Evolutionary conservation across 495 filamentous ascomycete species (phyloP), one percentile per base, ranked within the genome.

Genomic region (Tetracladium marchalianum): DNA sequence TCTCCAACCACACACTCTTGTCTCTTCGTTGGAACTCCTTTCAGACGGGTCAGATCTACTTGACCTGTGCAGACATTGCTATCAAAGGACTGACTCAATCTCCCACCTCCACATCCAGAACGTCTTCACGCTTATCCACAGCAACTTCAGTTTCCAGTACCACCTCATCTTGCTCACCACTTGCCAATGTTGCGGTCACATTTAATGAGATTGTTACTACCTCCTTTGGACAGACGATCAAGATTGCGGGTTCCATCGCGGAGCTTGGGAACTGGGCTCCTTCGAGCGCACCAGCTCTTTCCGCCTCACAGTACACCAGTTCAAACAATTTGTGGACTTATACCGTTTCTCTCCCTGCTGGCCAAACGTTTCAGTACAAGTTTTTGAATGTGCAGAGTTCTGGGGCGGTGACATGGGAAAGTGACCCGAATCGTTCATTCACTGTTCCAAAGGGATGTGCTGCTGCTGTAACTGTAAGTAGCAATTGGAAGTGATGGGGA

Each of bases 351-450:
- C 35, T 60, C n/a, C 15, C 47, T 0, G 52, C 59, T 1, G 78
- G 79, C 0, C 61, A 63, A 37, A 52, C 43, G 5, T 65, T 87
- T 22, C 46, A 78, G 56, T 85, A 85, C 57, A 87, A 86, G 64
- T 87, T 73, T 53, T 73, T 86, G 42, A 70, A 70, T 7, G 65
- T 79, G 18, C 62, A 66, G 43, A 59, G 62, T 1, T 68, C 75
- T 51, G 73, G 77, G 4, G 58, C 59, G 1, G 63, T 81, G 2
- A 61, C 49, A 5, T 84, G 80, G 81, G 80, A 84, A 60, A 64
- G 68, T 32, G 77, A 81, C 55, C 71, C 77, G 0, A 84, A 87
- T 57, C 70, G 70, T 33, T 59, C 56, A 6, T 78, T 69, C 51
- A 74, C 69, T 0, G 74, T 84, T 16, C 65, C 76, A 1, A 47